Evolutionary conservation across 805 yeast species (phyloP), one percentile per base, ranked within the genome.

Genomic region (Myxozyma melibiosi): DNA sequence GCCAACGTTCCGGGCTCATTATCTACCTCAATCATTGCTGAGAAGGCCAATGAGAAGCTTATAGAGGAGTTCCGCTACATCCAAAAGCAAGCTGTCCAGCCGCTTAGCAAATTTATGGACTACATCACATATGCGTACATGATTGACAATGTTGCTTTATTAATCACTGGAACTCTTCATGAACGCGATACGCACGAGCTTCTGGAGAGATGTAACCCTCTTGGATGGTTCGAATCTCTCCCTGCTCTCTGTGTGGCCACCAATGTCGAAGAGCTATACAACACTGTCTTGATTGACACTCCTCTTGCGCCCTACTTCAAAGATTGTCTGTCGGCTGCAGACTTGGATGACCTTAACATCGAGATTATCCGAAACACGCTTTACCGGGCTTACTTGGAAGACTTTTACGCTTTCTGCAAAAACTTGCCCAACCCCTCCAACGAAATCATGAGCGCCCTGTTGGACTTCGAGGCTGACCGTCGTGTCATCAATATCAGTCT

Each of bases 221-320:
- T 94, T 66, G 99, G 99, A 43, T 91, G 97, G 97, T 94, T 94
- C 69, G 99, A 94, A 66, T 92, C 98, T 6, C 81, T 94, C 65
- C 99, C 99, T 34, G 92, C 98, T 0, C 79, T 94, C 57, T 83
- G 94, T 14, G 94, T 92, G 48, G 97, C 98, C 46, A 90, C 97
- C 1, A 98, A 92, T 73, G 83, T 92, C 55, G 96, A 90, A 67
- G 84, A 94, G n/a, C 79, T 94, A 67, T 94, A 92, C 75, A 86
- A 86, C 67, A 88, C 95, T 0, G 99, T 94, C 13, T 78, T 94
- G 57, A 86, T 94, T 53, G 99, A 94, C 74, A 94, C 99, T 5
- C 99, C 99, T 4, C 80, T 94, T 70, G 98, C 99, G 0, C 96
- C 97, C 39, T 94, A 91, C 74, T 94, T 94, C 78, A 86, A 89